Evolutionary conservation across 805 yeast species (phyloP).

Genomic region (Metschnikowia cubensis): DNA sequence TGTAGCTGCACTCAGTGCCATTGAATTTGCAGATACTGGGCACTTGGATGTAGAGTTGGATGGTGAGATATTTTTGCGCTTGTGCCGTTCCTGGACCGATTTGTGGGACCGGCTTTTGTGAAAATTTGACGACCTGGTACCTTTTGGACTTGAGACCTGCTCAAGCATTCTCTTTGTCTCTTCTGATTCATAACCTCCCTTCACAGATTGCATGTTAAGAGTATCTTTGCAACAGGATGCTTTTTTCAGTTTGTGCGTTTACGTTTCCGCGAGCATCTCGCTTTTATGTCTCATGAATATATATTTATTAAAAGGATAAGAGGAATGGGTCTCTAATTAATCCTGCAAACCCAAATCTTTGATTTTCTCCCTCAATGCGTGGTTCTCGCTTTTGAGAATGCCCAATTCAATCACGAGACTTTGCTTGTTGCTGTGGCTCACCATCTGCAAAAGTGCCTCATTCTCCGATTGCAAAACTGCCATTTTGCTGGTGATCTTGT

Average conservation of each 20-base stretch:
- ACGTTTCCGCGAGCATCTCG: not conserved
- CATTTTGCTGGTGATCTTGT: slow-evolving; percentile 61
- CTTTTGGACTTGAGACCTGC: not conserved
- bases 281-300: not conserved
- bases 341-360: slow-evolving; percentile 7
- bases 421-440: slow-evolving; percentile 72
- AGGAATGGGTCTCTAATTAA: not conserved
- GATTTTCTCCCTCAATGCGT: slow-evolving; percentile 13
- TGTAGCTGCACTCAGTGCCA: not conserved
- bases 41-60: not conserved
- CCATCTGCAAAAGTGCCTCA: slow-evolving; percentile 61
- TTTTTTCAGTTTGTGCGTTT: not conserved
- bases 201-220: not conserved
- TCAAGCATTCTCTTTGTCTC: slow-evolving; percentile 1
- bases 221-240: not conserved
- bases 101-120: not conserved
- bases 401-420: slow-evolving; percentile 68
- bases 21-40: not conserved
- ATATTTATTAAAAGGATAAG: not conserved
- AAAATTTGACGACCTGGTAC: not conserved
- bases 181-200: not conserved
- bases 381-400: slow-evolving; percentile 44
- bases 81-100: not conserved
- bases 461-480: slow-evolving; percentile 64
- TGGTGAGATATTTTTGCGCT: not conserved